Evolutionary conservation across 2,329 filamentous ascomycete species (phyloP), one percentile per base, ranked within the genome.

Genomic region (Apiospora kogelbergensis): DNA sequence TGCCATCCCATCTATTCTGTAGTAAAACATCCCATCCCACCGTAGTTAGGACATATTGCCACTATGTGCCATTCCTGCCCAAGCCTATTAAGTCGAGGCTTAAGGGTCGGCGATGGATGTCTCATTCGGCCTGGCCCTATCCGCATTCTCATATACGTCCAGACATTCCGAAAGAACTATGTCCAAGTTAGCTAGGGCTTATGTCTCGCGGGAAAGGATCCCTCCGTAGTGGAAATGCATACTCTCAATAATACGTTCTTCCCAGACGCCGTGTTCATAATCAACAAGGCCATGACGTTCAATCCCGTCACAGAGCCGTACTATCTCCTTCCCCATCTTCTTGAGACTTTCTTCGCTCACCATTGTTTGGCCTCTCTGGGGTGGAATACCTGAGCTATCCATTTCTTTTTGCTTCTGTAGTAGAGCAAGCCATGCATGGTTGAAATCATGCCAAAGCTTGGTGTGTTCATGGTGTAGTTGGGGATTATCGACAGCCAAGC

Each of bases 201-300:
- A n/a, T n/a, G n/a, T n/a, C n/a, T n/a, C n/a, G n/a, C n/a, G n/a
- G n/a, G 57, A 22, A 26, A 45, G 17, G 15, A n/a, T 60, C n/a
- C 66, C 26, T 33, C 4, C 24, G 63, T 33, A 45, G 42, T 57
- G 22, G 41, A 17, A 66, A 64, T 33, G 86, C 93, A 81, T 84
- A 97, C 95, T 87, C 69, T 88, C 88, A 74, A 96, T 88, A 74
- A 98, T 98, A 76, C 93, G 90, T 78, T 98, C 95, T 81, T 98
- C 96, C 89, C 94, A 97, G 33, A 98, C 93, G 10, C 96, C 96
- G 83, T 97, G 97, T 76, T 98, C 92, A 79, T 98, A 99, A 81
- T 99, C 96, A 11, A 99, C 94, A 64, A 99, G 83, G n/a, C 96
- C 96, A 77, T 97, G 91, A 73, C 92, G 91, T 80, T 98, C 95